Percentiles rank a stretch among this genome's conserved stretches.
These are phyloP conservation scores for Trametes punicea DNA, from an alignment of 768 basidiomycete genomes.

Conservation along the genomic window DNA sequence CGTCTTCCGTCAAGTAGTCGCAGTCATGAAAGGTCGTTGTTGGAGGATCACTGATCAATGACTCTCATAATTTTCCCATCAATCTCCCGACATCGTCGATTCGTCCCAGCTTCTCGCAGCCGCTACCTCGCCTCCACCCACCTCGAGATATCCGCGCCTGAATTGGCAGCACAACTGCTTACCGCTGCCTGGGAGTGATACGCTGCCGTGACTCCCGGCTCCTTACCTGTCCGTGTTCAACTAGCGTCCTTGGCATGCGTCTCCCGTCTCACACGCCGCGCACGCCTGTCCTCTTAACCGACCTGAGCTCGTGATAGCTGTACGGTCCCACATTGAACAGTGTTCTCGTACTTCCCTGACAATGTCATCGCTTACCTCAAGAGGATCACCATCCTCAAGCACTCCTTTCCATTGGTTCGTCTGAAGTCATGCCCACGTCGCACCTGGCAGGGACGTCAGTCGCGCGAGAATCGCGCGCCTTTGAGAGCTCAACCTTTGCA, in stretches of 20 bases:
- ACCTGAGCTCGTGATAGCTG: no score
- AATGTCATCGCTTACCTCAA: neutral
- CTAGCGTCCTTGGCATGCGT: neutral
- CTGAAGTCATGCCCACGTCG: no score
- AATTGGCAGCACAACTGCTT: neutral
- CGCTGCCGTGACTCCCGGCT: neutral
- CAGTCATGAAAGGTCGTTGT: neutral
- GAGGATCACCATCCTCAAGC: neutral
- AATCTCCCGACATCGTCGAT: neutral
- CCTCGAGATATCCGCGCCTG: neutral
- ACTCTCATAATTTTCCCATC: neutral
- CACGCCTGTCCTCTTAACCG: no score
- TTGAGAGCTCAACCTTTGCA: no score
- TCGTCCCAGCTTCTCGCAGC: no score
- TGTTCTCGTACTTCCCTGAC: neutral
- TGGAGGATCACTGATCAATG: neutral
- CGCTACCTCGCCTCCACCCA: neutral
- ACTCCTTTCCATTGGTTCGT: no score
- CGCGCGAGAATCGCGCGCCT: no score
- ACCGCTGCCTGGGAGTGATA: neutral
- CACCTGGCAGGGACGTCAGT: no score
- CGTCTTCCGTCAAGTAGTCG: neutral
- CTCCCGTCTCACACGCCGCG: neutral
- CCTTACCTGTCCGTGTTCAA: neutral
- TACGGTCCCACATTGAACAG: no score